A percentile compares a stretch with the other conserved stretches of the same genome.
Evolutionary conservation across 768 basidiomycete species (phyloP).

Genomic region (Leucocoprinus sp.): DNA sequence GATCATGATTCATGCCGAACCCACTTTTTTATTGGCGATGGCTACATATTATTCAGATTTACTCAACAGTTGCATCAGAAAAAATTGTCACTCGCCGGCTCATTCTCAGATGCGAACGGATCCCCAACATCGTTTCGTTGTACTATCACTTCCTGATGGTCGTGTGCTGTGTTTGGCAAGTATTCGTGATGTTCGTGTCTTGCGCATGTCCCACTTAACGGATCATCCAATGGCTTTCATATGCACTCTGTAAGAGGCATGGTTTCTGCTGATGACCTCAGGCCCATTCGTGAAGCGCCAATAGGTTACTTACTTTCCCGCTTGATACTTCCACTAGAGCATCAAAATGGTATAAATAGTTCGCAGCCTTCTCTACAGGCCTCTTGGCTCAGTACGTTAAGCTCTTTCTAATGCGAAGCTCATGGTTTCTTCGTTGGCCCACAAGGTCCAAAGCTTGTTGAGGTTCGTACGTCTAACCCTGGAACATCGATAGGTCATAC

Average conservation of each 20-base stretch:
- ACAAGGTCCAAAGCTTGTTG: conserved; percentile 9
- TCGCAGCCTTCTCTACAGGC: not conserved
- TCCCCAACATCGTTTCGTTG: not conserved
- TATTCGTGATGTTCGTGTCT: conserved; percentile 3
- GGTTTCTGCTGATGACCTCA: not conserved
- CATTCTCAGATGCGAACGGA: not conserved
- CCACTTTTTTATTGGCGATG: not conserved
- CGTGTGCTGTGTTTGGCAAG: not conserved
- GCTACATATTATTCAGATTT: not conserved
- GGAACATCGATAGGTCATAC: conserved; percentile 1
- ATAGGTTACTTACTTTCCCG: not conserved
- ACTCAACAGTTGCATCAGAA: not conserved
- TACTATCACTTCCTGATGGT: not conserved
- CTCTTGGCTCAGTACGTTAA: not conserved
- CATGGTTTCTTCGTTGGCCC: not conserved
- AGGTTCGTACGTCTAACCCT: conserved; percentile 3
- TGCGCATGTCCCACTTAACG: conserved; percentile 4
- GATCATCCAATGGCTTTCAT: conserved; percentile 2
- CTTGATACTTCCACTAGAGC: not conserved
- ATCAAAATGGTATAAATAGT: not conserved
- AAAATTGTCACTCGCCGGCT: not conserved
- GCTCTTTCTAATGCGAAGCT: not conserved
- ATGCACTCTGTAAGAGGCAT: not conserved
- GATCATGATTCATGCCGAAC: conserved; percentile 1
- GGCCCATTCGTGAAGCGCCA: not conserved